Conservation (phyloP, 2,329 filamentous ascomycete species). For the Fusarium sarcochroum region DNA sequence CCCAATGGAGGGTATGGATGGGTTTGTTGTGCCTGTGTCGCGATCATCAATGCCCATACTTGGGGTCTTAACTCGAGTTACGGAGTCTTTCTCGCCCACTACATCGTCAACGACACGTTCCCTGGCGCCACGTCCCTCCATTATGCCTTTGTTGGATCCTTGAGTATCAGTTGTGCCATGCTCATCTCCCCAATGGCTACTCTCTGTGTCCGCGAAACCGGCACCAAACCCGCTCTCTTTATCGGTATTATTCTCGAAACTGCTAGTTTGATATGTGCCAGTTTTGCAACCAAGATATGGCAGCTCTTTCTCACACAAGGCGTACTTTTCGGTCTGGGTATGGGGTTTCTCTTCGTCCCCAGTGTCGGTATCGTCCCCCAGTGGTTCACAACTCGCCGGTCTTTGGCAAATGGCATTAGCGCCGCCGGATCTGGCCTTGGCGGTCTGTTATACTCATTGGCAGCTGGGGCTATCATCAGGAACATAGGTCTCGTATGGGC, state of each 20-base stretch:
- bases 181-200: slow-evolving; percentile 79
- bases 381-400: slow-evolving; percentile 79
- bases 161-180: slow-evolving; percentile 64
- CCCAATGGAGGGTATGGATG: slow-evolving; percentile 73
- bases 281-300: slow-evolving; percentile 78
- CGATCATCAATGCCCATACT: slow-evolving; percentile 76
- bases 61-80: slow-evolving; percentile 77
- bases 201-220: slow-evolving; percentile 69
- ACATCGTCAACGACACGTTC: slow-evolving; percentile 71
- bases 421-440: slow-evolving; percentile 81
- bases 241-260: slow-evolving; percentile 76
- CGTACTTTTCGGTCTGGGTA: slow-evolving; percentile 81
- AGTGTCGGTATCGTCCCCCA: slow-evolving; percentile 78
- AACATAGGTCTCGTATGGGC: slow-evolving; percentile 76
- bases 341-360: slow-evolving; percentile 82
- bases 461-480: slow-evolving; percentile 76
- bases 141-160: slow-evolving; percentile 80
- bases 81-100: slow-evolving; percentile 69
- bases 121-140: slow-evolving; percentile 73
- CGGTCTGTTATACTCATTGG: slow-evolving; percentile 78
- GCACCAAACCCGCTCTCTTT: slow-evolving; percentile 74
- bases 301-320: slow-evolving; percentile 84
- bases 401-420: slow-evolving; percentile 77
- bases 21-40: slow-evolving; percentile 57
- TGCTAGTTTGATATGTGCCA: slow-evolving; percentile 76